Base-by-base conservation (phyloP, 176 grass and related monocot species). In the Oryza brachyantha region DNA sequence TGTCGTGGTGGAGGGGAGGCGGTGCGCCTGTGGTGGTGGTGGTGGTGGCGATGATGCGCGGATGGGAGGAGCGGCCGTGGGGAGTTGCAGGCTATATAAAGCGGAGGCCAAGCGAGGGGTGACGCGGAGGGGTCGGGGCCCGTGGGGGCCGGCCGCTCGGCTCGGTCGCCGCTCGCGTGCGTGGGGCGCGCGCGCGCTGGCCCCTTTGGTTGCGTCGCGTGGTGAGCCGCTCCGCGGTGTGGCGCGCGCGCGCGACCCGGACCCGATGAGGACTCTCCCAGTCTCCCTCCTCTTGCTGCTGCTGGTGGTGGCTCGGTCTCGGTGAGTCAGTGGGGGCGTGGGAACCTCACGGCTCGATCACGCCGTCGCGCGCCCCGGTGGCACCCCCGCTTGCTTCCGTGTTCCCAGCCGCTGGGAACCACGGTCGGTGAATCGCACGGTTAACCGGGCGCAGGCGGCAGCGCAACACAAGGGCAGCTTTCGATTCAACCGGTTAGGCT, bases 61-160 rank as follows among this genome's bases (percentile, higher is more conserved):
- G 76, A 73, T 66, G 63, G 69, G 84, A 16, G 70, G 75, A 8
- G 45, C 14, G 22, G 54, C 40, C n/a, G 21, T 29, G 45, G n/a
- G 17, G 55, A 22, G 45, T 2, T 0, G 6, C 7, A 24, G 36
- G 68, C 76, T 81, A 85, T 89, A 81, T 89, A 89, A 76, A 84
- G 76, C 31, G 10, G 55, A 52, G 55, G 72, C 5, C 7, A 3
- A 21, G 19, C 39, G 10, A 35, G 40, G 22, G 43, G 72, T 62
- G 77, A 75, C 54, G 71, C 71, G 72, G 84, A 76, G 76, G 21
- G 72, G 31, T 22, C 28, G 34, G 29, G 40, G 29, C 17, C 10
- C 34, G 22, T 17, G 69, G 21, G 17, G 41, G 75, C 59, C 3
- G 57, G 13, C 2, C 42, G 42, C 12, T 36, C 35, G 31, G 57